Base-by-base conservation (phyloP, 257 asterid genomes). In the Dorcoceras hygrometricum region DNA sequence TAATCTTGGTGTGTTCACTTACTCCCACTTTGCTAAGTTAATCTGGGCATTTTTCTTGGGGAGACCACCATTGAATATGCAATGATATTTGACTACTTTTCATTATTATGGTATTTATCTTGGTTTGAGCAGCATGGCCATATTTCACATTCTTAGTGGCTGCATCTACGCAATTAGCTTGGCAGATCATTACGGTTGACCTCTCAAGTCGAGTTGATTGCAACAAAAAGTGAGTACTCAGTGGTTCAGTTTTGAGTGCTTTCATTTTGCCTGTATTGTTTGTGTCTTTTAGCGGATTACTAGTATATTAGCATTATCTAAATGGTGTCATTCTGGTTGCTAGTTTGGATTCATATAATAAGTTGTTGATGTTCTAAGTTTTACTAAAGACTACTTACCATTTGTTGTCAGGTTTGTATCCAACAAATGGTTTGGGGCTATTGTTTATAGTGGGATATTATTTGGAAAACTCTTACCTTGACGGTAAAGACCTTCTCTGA, bases 371-470 rank as follows among this genome's bases (percentile, higher is more conserved):
- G 19, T 25, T 19, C 23, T 25, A 27, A 1, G 9, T 1, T 25
- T 57, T 71, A n/a, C 56, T 62, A 18, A 23, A 51, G 51, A 65
- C 8, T 63, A 36, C 31, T 56, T 24, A 53, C 23, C 34, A 5
- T 54, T 66, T 55, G 23, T 60, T 20, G 64, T 36, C 73, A 91
- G 96, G 66, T 91, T 91, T 79, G 84, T 83, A 59, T 89, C 98
- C 86, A 91, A 89, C 64, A 87, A 86, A 80, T 87, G 91, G 94
- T 91, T 89, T 79, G 98, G 98, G 16, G 95, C 88, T 16, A 76
- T 87, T 62, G 72, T 91, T 75, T 86, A 84, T 80, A 55, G 90
- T 19, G 95, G 93, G 67, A 76, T 87, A 67, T 67, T 91, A 4
- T 79, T 71, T 46, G 94, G 97, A 66, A 80, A 79, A 69, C 72